Base-by-base conservation (phyloP, 2,329 filamentous ascomycete genomes). In the Pseudogymnoascus sp. region DNA sequence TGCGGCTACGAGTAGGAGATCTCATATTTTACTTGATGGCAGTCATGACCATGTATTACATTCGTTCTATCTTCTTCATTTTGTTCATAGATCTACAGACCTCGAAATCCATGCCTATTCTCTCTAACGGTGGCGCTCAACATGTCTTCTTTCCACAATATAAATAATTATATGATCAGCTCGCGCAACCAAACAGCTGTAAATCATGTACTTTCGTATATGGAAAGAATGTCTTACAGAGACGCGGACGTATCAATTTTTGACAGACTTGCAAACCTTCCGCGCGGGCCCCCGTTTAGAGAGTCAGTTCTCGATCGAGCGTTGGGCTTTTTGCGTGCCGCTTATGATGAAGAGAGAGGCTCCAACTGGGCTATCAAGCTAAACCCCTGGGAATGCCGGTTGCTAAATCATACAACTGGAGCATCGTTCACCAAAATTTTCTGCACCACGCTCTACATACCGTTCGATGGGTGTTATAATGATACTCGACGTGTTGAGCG, bases 1-100 rank as follows among this genome's bases (percentile, higher is more conserved):
- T 56, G 50, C 50, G 50, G 50, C 50, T 19, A 56, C 50, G n/a
- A 33, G 50, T 56, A 56, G 15, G 50, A 56, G 50, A 56, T 33
- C 17, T 19, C 29, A 33, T 56, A 21, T 56, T 56, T 56, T 56
- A 56, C 50, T 56, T 56, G 50, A 35, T 56, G 50, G 50, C 17
- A 35, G 50, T 15, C 50, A 56, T 35, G 11, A n/a, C 29, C 50
- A 35, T 56, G 17, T 10, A 17, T 35, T 33, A 35, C 29, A 35
- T 33, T 21, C 29, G 50, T 56, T 56, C 29, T 33, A 29, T 29
- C 29, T 15, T 33, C 17, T 56, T 19, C 50, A 19, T 56, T 33
- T 56, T 56, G 50, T 56, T 33, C 50, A 35, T 56, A 56, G 29
- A 56, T 56, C 35, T 35, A 56, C 50, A 35, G 29, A 33, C 4